Evolutionary conservation across 768 basidiomycete genomes (phyloP), one percentile per base, ranked within the genome.

Genomic region (Xerocomellus intermedius): DNA sequence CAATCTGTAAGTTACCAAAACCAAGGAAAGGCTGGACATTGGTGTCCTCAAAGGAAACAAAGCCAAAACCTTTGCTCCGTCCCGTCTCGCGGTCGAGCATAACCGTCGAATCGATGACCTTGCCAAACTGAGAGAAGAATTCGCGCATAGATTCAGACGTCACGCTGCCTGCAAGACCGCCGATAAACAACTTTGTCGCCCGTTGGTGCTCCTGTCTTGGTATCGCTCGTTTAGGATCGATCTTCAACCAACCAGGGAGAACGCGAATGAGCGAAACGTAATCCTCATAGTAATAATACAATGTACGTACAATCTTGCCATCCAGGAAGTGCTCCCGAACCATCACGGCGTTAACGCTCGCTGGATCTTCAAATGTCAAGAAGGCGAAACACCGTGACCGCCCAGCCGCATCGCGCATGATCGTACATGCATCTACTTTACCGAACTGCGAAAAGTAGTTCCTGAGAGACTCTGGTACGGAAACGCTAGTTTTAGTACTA

Each of bases 211-310:
- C 97, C 70, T 95, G 91, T 57, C 95, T 82, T 10, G 97, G 97
- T 61, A 98, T 97, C 2, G 97, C 97, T 52, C 96, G 86, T 76
- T 99, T 99, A n/a, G 97, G 97, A 68, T 99, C 97, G 70, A 99
- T 99, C 96, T 99, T 72, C 24, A 49, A 48, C 17, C 68, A 50
- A 38, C 46, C 32, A 60, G 46, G 42, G 37, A 47, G 19, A 52
- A 54, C 38, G 42, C n/a, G 21, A 14, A 73, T 70, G 59, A 69
- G 63, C 45, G 39, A 10, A 37, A 45, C 42, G 19, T 52, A 45
- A 39, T 52, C 48, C 56, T 46, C 41, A 42, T 50, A 47, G 42
- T 51, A 56, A 39, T 54, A 59, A 43, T 52, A 80, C 53, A 61
- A 42, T 61, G 61, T 69, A 68, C 94, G 73, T 72, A 98, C 97